Base-by-base conservation (phyloP, 2,329 filamentous ascomycete genomes). In the Pseudogymnoascus sp. region DNA sequence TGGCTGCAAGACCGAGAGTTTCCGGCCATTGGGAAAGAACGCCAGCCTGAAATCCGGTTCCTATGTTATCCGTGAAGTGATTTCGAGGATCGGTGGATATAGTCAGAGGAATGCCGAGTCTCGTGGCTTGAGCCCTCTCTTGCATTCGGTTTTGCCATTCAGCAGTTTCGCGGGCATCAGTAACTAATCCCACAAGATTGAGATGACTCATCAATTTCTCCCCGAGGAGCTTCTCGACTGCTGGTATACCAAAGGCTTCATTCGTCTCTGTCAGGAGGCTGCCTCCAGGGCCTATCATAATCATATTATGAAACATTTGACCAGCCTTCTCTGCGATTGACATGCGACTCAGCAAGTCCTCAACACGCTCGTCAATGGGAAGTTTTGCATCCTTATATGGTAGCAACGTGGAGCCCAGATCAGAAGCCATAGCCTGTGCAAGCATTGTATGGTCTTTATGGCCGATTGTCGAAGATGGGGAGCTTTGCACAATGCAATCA, bases 21-120 rank as follows among this genome's bases (percentile, higher is more conserved):
- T 82, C 79, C 0, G 81, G 81, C 80, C 81, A 83, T 62, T 80
- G 76, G 0, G 78, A 80, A 65, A 83, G 78, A 0, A 70, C 72
- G 0, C 75, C 77, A 0, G 79, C 77, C 0, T 70, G 68, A 65
- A 79, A 78, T 0, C 75, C 77, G 2, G 76, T 79, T 2, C 76
- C 79, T 1, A 77, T 65, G 35, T 77, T 77, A 29, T 77, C 74
- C 0, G 75, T 76, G 67, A 79, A 80, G 3, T 75, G 71, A 64
- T 81, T 78, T 1, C 78, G 76, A 0, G 80, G 80, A 35, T 82
- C 80, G 0, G 79, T 75, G 1, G 79, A 80, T 2, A 82, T 67
- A 0, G 79, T 80, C 23, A 81, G 71, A 0, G 79, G 80, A 29
- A 82, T 82, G 0, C 80, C 79, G 2, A 82, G 75, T 0, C 78